phyloP scores from a whole-genome alignment of 768 basidiomycete species.

The Lanmaoa pseudosensibilis region DNA sequence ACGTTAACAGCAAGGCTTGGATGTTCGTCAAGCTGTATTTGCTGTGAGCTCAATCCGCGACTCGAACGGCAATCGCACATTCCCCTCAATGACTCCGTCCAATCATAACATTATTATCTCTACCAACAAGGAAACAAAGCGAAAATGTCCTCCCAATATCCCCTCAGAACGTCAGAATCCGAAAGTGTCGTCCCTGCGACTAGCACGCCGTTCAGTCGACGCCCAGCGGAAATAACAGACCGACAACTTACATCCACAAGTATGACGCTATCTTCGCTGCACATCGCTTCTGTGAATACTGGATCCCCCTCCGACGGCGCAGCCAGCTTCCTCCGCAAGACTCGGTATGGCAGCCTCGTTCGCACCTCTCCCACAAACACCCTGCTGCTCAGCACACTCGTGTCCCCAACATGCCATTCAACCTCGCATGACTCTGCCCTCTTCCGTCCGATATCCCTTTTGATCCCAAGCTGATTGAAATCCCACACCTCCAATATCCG shows the following conservation, averaged over 20 bases:
- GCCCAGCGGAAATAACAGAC: background rate
- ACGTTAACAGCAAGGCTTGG: constrained; percentile 15
- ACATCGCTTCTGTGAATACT: constrained; percentile 40
- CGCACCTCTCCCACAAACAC: constrained; percentile 43
- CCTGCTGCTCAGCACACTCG: constrained; percentile 25
- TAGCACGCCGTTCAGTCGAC: constrained; percentile 3
- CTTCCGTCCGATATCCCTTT: constrained; percentile 21
- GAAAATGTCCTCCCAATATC: background rate
- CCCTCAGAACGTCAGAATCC: constrained; percentile 31
- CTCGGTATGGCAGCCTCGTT: constrained; percentile 49
- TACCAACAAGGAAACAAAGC: background rate
- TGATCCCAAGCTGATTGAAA: constrained; percentile 47
- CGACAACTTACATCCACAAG: constrained; percentile 45
- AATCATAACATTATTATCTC: too few relatives aligned
- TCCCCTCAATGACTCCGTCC: constrained; percentile 7
- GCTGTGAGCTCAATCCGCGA: constrained; percentile 30
- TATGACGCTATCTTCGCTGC: constrained; percentile 57
- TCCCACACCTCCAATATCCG: constrained; percentile 45
- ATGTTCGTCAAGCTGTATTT: constrained; percentile 26
- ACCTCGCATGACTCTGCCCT: constrained; percentile 10
- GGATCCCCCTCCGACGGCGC: constrained; percentile 8
- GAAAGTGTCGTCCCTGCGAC: constrained; percentile 26
- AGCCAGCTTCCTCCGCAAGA: constrained; percentile 29
- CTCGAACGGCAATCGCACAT: constrained; percentile 23
- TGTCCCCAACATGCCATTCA: constrained; percentile 28